Percentiles rank a stretch among this genome's conserved stretches.
Evolutionary conservation across 2,329 filamentous ascomycete genomes (phyloP).

Genomic region (Macrophomina pseudophaseolina): DNA sequence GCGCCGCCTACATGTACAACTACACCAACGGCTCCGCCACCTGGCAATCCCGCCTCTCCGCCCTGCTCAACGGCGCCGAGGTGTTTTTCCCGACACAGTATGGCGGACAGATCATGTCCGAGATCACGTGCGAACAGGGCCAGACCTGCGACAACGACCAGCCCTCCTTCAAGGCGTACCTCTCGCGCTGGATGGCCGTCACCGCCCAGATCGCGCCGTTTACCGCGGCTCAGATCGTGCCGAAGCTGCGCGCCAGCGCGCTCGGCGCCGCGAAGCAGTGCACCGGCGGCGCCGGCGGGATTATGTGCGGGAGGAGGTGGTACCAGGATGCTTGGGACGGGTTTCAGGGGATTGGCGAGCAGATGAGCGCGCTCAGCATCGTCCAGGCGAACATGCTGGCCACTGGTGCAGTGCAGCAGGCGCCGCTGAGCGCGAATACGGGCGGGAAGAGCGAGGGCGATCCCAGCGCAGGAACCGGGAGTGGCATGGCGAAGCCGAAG

Average conservation of each 20-base stretch:
- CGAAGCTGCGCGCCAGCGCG: slow-evolving; percentile 60
- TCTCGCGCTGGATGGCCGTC: slow-evolving; percentile 57
- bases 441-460: slow-evolving; percentile 58
- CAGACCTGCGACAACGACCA: slow-evolving; percentile 52
- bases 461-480: slow-evolving; percentile 43
- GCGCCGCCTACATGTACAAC: slow-evolving; percentile 47
- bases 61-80: slow-evolving; percentile 40
- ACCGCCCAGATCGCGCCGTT: slow-evolving; percentile 64
- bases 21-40: slow-evolving; percentile 42
- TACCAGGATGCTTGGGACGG: slow-evolving; percentile 50
- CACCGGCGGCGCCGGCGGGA: slow-evolving; percentile 49
- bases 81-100: slow-evolving; percentile 48
- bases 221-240: slow-evolving; percentile 56
- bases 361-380: slow-evolving; percentile 62
- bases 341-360: slow-evolving; percentile 58
- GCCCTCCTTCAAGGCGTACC: slow-evolving; percentile 52
- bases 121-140: slow-evolving; percentile 48
- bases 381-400: slow-evolving; percentile 52
- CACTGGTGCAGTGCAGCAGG: slow-evolving; percentile 31
- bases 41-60: slow-evolving; percentile 38
- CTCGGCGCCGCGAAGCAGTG: slow-evolving; percentile 60
- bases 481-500: slow-evolving; percentile 33
- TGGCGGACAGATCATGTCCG: slow-evolving; percentile 47
- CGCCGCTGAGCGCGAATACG: slow-evolving; percentile 54
- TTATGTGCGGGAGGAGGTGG: slow-evolving; percentile 52